Conservation (phyloP, 345 rosid genomes). For the Litchi chinensis region DNA sequence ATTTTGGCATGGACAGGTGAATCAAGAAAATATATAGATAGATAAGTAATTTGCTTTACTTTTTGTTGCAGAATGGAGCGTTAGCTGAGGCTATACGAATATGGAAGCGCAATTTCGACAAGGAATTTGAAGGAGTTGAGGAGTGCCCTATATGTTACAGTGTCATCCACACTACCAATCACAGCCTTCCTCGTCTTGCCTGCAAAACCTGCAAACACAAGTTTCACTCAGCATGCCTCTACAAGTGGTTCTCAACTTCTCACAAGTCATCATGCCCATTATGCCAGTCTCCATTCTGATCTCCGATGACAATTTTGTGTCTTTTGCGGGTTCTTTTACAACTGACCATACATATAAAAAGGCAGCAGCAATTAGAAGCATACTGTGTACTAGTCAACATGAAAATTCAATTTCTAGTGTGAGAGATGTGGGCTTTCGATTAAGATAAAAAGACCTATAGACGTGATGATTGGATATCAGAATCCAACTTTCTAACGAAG, state of each 20-base stretch:
- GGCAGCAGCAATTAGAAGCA: neutral
- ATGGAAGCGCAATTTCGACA: constrained; percentile 94
- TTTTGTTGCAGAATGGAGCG: constrained; percentile 82
- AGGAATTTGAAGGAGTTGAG: constrained; percentile 95
- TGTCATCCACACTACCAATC: constrained; percentile 86
- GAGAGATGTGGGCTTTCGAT: neutral
- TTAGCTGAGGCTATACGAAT: constrained; percentile 86
- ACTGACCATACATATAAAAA: neutral
- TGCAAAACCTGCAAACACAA: constrained; percentile 96
- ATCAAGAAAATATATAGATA: neutral
- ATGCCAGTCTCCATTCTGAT: constrained; percentile 92
- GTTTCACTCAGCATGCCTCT: constrained; percentile 87
- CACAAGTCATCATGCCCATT: constrained; percentile 88
- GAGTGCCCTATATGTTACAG: constrained; percentile 99
- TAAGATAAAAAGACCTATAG: neutral
- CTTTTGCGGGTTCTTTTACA: neutral
- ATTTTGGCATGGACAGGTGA: neutral
- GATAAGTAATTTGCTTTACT: constrained; percentile 10
- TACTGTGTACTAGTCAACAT: neutral
- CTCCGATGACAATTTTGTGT: neutral
- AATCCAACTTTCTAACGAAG: neutral
- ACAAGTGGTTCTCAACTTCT: constrained; percentile 95
- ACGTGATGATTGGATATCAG: neutral
- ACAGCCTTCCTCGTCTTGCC: constrained; percentile 91
- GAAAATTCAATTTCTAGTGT: neutral